Evolutionary conservation across 2,329 filamentous ascomycete species (phyloP), one percentile per base, ranked within the genome.

Genomic region (Zopfia rhizophila): DNA sequence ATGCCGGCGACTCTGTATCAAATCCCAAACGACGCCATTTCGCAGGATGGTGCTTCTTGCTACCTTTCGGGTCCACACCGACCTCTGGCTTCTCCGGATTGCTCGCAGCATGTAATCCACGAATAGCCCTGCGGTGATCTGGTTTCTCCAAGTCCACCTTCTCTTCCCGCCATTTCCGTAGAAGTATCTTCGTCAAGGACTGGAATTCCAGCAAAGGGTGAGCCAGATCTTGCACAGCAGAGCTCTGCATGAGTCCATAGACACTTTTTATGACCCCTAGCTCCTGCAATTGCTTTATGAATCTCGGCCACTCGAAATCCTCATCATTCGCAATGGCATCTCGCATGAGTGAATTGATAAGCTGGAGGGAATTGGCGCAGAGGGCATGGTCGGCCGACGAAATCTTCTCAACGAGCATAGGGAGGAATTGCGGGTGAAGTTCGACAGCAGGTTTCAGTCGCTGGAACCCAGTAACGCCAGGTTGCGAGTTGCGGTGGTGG

Each of bases 1-100:
- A 81, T 0, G 87, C 87, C 3, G 94, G 94, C 57, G 84, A 92
- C 72, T 99, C 94, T 0, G 89, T 88, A 70, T 94, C 89, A 63
- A 99, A 99, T 3, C 94, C 94, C 29, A 99, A 72, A 41, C 92
- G 82, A 60, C 91, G 83, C 94, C 94, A 99, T 69, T 97, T 97
- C 64, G 95, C 88, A 0, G 91, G 89, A 61, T 91, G 90, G 60
- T 95, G 90, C 61, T 83, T 84, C 63, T 83, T 83, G 65, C 82
- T 90, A 3, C 83, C 84, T 61, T 70, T 73, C 18, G 61, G 40
- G 18, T 72, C 65, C 7, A 55, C 54, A 7, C 54, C 59, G 18
- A 50, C 51, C 14, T 39, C 57, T 67, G 60, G 67, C 65, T 82
- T 80, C 59, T 89, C 87, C 1, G 89, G 87, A 22, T 86, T 87